Percentiles rank a stretch among this genome's conserved stretches.
Conservation (phyloP, 1,284 basidiomycete species). For the Puccinia coronata region DNA sequence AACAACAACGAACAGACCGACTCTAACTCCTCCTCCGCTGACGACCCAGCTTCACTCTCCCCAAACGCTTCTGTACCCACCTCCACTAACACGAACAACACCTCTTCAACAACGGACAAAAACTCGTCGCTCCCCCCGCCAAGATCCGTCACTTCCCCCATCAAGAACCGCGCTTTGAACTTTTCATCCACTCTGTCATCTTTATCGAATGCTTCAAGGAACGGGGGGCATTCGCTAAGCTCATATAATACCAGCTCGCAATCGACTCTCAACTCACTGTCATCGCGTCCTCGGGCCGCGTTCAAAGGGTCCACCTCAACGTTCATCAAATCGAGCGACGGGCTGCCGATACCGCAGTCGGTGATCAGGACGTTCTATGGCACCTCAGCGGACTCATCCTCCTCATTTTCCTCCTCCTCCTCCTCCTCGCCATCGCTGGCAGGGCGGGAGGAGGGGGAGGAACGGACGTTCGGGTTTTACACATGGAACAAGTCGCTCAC, state of each 20-base stretch:
- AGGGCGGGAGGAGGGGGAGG: background rate
- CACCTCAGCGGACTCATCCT: constrained; percentile 64
- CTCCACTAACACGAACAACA: too few relatives aligned
- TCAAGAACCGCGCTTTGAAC: constrained; percentile 19
- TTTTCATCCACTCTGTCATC: constrained; percentile 9
- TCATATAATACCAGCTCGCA: constrained; percentile 3
- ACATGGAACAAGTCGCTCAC: constrained; percentile 55
- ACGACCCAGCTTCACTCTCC: background rate
- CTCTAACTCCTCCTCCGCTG: constrained; percentile 23
- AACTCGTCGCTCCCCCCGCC: background rate
- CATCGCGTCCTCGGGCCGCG: constrained; percentile 51
- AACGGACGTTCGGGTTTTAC: constrained; percentile 51
- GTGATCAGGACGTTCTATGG: constrained; percentile 51
- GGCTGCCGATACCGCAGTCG: constrained; percentile 51
- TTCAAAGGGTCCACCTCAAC: constrained; percentile 53
- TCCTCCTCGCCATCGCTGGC: too few relatives aligned
- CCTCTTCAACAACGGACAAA: background rate
- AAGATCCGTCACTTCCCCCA: background rate
- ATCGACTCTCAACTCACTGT: constrained; percentile 23
- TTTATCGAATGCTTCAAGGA: background rate
- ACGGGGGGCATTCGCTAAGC: background rate
- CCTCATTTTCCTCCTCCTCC: background rate
- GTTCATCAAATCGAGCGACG: constrained; percentile 52
- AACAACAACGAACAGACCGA: constrained; percentile 13
- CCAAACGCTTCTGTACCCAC: too few relatives aligned